Evolutionary conservation across 208 protist species (phyloP), one percentile per base, ranked within the genome.

Genomic region (Trypanosoma mega): DNA sequence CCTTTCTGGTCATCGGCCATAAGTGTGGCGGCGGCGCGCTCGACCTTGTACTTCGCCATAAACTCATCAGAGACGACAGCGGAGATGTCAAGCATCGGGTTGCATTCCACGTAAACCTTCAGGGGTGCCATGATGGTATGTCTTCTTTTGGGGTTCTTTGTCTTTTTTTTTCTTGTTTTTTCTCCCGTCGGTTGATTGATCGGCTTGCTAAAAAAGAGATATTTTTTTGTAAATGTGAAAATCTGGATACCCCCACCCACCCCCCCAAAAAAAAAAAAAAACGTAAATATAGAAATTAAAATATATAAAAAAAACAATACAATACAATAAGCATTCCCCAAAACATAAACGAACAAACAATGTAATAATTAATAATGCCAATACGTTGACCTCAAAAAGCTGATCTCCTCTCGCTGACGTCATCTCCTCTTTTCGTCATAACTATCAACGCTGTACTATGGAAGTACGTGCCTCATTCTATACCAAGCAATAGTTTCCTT

Each of bases 61-160:
- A 98, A 87, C 0, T 62, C 86, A 6, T 87, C 80, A 54, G 83
- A 66, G 41, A 99, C 98, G 11, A 80, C 14, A 16, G 96, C 97
- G 6, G 93, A 98, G 69, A 99, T 98, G 76, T 99, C 98, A 24
- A 99, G 91, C 49, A 99, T 87, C 21, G 98, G 98, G 80, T 99
- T 99, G 74, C 98, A 98, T 56, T 93, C 83, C 23, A 93, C 60
- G 62, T 92, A 92, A 29, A 92, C 53, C 54, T 74, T 73, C 12
- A 27, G 63, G 27, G 62, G 57, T 39, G 16, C 5, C n/a, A 48
- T 68, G 16, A 4, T 62, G 27, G 24, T 54, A 20, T 65, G 81
- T 72, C 18, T 37, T 54, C 33, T 44, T 8, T 59, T 49, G 14
- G 7, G 8, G 20, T 21, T 20, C 33, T 49, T 20, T 18, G 12